Base-by-base conservation (phyloP, 352 stramenopile species). In the Pythium utonaiense region DNA sequence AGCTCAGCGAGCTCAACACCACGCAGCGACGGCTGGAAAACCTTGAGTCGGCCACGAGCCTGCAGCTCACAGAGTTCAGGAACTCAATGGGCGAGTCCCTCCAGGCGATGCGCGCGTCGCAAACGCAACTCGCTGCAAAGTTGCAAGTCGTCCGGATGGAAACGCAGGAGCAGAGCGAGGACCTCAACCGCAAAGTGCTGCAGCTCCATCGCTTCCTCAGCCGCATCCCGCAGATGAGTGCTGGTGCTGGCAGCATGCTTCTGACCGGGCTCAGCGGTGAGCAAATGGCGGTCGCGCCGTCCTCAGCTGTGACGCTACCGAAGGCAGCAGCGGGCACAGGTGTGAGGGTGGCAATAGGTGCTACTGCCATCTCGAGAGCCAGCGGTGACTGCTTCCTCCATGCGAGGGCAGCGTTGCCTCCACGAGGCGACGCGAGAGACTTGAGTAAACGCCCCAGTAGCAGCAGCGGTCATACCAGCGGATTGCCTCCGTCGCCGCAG, bases 91-190 rank as follows among this genome's bases (percentile, higher is more conserved):
- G 67, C 6, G 69, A 81, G 2, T 63, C 73, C 13, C 13, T 83
- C 3, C 34, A 67, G 16, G 49, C 40, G 6, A 33, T 81, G n/a
- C 60, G 66, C 2, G 62, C 65, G 3, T 41, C 47, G 0, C 52
- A 85, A 6, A 52, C 60, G 16, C 76, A 85, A 24, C 54, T 81
- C 31, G 62, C 71, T 2, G 40, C 71, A 24, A 83, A 80, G 42
- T 45, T 85, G 10, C 73, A 83, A 47, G 64, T 85, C 30, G n/a
- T 77, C 10, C 61, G 71, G 3, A 28, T 76, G 3, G 76, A 86
- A 50, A 45, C 80, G 6, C 72, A 79, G 33, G 69, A 78, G 33
- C 61, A 71, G 21, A 55, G 16, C 5, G 66, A 78, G 12, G 63
- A 66, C 12, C 56, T 56, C 4, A 53, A 74, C 27, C 67, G 67